These are phyloP conservation scores for Deinandra increscens DNA, from an alignment of 129 eudicot species.

Conservation along the genomic window DNA sequence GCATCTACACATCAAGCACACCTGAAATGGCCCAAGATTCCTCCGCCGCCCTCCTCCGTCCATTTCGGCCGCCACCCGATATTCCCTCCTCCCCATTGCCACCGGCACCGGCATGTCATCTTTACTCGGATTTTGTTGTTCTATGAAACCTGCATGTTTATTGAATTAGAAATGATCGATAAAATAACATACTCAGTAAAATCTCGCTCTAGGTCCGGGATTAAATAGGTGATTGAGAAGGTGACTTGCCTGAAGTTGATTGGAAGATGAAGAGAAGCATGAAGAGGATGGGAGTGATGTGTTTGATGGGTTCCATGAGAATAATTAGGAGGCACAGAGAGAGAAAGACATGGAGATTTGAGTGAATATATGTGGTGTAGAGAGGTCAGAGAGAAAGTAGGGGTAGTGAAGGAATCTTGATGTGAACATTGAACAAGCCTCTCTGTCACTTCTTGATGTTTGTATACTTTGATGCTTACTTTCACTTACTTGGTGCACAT, in stretches of 20 bases:
- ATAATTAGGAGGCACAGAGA: not conserved
- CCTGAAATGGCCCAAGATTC: constrained; percentile 40
- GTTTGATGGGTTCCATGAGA: constrained; percentile 15
- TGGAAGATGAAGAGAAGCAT: constrained; percentile 23
- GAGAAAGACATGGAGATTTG: constrained; percentile 9
- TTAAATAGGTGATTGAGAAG: too few species aligned
- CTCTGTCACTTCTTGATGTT: constrained; percentile 31
- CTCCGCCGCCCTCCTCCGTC: constrained; percentile 20
- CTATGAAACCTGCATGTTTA: constrained; percentile 13
- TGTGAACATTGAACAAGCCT: constrained; percentile 23
- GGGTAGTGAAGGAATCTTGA: constrained; percentile 33
- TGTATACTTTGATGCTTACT: constrained; percentile 26
- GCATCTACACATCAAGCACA: constrained; percentile 46
- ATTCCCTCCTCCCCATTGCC: constrained; percentile 17
- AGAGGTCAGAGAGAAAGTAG: constrained; percentile 26
- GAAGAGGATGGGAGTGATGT: constrained; percentile 15
- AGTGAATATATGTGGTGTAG: constrained; percentile 29
- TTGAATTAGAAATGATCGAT: too few species aligned
- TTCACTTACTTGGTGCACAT: not conserved
- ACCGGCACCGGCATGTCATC: not conserved
- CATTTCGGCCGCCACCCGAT: not conserved
- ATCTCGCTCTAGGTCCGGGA: too few species aligned
- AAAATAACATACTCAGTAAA: too few species aligned
- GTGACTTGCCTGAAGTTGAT: constrained; percentile 16
- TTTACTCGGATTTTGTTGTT: constrained; percentile 7